phyloP scores from a whole-genome alignment of 1,284 basidiomycete genomes.

The Microbotryum lychnidis-dioicae region DNA sequence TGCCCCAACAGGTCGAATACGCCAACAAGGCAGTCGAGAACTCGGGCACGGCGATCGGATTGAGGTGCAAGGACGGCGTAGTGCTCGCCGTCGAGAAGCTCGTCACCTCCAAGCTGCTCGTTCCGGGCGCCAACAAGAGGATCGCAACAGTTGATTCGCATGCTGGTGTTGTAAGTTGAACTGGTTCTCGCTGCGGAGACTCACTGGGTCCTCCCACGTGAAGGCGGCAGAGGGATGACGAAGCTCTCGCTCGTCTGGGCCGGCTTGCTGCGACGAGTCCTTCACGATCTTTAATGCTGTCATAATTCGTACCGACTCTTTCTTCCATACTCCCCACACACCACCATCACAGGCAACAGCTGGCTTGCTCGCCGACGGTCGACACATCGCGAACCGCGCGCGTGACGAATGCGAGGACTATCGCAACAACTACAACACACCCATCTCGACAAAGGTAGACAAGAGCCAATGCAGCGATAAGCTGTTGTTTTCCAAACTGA shows the following conservation, averaged over 20 bases:
- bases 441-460: constrained; percentile 68
- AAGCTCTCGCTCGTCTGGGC: no score
- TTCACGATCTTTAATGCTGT: no score
- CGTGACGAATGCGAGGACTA: constrained; percentile 74
- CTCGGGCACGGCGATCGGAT: constrained; percentile 58
- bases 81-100: constrained; percentile 95
- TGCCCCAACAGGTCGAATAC: constrained; percentile 71
- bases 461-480: neutral
- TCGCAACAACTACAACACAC: constrained; percentile 65
- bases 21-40: constrained; percentile 98
- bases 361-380: constrained; percentile 87
- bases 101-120: constrained; percentile 91
- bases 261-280: no score
- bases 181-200: neutral
- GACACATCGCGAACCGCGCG: constrained; percentile 77
- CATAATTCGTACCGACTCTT: no score
- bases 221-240: no score
- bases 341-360: constrained; percentile 62
- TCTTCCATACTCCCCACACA: neutral
- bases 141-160: constrained; percentile 91
- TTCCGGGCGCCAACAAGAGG: constrained; percentile 84
- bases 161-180: constrained; percentile 65
- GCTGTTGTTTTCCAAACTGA: neutral
- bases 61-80: constrained; percentile 87
- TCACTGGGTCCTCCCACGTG: no score